Percentiles rank a stretch among this genome's conserved stretches.
Evolutionary conservation across 2,329 filamentous ascomycete species (phyloP).

Genomic region (Tothia fuscella): DNA sequence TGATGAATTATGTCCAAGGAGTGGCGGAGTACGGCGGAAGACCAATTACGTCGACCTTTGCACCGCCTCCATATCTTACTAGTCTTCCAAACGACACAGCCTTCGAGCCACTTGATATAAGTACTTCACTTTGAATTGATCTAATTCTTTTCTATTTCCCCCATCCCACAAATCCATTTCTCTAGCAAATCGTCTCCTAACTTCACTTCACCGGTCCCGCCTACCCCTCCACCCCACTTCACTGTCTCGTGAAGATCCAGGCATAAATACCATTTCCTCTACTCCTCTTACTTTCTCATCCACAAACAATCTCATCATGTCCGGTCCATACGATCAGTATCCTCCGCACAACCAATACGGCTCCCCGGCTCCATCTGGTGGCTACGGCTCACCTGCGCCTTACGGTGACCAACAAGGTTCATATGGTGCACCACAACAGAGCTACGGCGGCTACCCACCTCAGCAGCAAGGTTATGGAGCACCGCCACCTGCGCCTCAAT

Average conservation of each 20-base stretch:
- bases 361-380: constrained; percentile 16
- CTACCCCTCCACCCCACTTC: not conserved
- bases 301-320: constrained; percentile 28
- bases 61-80: too few species aligned
- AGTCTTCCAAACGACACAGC: too few species aligned
- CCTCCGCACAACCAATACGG: constrained; percentile 18
- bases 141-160: too few species aligned
- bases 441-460: constrained; percentile 16
- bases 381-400: constrained; percentile 2
- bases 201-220: too few species aligned
- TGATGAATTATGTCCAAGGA: too few species aligned
- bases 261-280: not conserved
- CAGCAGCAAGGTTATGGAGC: constrained; percentile 22
- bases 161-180: too few species aligned
- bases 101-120: too few species aligned
- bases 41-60: too few species aligned
- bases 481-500: constrained; percentile 12
- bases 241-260: not conserved
- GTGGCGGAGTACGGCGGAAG: too few species aligned
- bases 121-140: too few species aligned
- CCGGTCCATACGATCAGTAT: constrained; percentile 39
- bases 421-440: constrained; percentile 19
- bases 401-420: constrained; percentile 16
- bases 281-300: not conserved
- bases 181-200: too few species aligned